A percentile compares a stretch with the other conserved stretches of the same genome.
These are phyloP conservation scores for Eimeria acervulina DNA, from an alignment of 169 alveolate species.

Conservation along the genomic window DNA sequence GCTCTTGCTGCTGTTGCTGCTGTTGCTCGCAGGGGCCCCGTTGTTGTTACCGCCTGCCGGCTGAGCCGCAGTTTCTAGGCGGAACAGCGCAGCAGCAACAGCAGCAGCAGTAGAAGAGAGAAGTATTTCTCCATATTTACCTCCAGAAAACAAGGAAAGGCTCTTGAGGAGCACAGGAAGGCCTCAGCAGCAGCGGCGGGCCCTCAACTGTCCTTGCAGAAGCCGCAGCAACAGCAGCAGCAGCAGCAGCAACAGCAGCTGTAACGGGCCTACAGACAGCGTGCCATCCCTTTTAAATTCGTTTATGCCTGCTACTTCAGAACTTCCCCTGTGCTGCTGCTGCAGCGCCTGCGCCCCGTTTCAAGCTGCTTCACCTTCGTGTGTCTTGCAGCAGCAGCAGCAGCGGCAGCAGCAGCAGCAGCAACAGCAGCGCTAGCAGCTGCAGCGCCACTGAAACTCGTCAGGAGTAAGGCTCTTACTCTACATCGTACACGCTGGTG, in stretches of 20 bases:
- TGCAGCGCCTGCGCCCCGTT: neutral
- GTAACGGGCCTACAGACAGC: neutral
- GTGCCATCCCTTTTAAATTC: too few relatives aligned
- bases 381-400: neutral
- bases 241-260: neutral
- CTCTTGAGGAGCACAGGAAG: neutral
- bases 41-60: neutral
- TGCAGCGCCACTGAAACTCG: neutral
- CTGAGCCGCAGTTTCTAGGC: neutral
- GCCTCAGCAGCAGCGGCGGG: neutral
- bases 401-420: slow-evolving; percentile 20
- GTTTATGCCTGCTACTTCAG: too few relatives aligned
- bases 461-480: neutral
- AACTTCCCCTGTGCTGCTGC: neutral
- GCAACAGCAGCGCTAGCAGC: slow-evolving; percentile 3
- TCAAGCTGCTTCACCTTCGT: neutral
- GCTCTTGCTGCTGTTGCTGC: too few relatives aligned
- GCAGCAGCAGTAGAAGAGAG: neutral
- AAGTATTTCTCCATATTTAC: neutral
- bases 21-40: neutral
- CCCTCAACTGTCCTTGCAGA: neutral
- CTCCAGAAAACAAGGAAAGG: neutral
- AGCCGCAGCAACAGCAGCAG: neutral
- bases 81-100: neutral
- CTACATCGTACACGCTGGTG: neutral